Evolutionary conservation across 495 filamentous ascomycete genomes (phyloP), one percentile per base, ranked within the genome.

Genomic region (Glonium stellatum): DNA sequence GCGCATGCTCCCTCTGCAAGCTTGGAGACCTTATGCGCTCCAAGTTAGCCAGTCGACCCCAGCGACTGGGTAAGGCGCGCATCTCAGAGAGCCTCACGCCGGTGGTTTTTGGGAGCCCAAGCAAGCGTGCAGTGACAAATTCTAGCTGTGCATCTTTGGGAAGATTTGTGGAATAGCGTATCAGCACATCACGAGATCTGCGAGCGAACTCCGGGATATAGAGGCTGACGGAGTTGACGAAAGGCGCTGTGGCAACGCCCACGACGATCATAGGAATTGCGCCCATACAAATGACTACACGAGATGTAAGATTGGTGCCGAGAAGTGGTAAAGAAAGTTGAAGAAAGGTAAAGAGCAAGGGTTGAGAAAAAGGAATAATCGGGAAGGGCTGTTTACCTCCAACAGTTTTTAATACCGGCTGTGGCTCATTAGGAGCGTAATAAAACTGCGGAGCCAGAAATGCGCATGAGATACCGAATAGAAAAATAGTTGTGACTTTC

Each of bases 401-500:
- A 46, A 31, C 2, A 18, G 41, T 31, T 25, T 41, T 57, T 27
- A 54, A 36, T 25, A 19, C 19, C 25, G 12, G 27, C 34, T 52
- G 27, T 59, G 35, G 53, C 9, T 78, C 68, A 22, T 77, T 78
- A 46, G 76, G 74, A 2, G 78, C 71, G 18, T 75, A 54, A 59
- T 77, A 76, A 66, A 83, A 86, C 6, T 74, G 71, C 1, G 88
- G 88, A 0, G 80, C 81, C 27, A 85, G 74, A 36, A 88, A 64
- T 34, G 86, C 55, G 64, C 75, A 75, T 60, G 85, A 86, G 57
- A 83, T 82, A 25, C 78, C 76, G 63, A 87, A 86, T 57, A 88
- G 69, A 64, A 90, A 82, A 50, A 95, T 77, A 12, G 87, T 86
- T 0, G 83, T 84, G 35, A 90, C 64, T 67, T 90, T 88, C 56